Evolutionary conservation across 495 filamentous ascomycete species (phyloP), one percentile per base, ranked within the genome.

Genomic region (Daldinia loculata): DNA sequence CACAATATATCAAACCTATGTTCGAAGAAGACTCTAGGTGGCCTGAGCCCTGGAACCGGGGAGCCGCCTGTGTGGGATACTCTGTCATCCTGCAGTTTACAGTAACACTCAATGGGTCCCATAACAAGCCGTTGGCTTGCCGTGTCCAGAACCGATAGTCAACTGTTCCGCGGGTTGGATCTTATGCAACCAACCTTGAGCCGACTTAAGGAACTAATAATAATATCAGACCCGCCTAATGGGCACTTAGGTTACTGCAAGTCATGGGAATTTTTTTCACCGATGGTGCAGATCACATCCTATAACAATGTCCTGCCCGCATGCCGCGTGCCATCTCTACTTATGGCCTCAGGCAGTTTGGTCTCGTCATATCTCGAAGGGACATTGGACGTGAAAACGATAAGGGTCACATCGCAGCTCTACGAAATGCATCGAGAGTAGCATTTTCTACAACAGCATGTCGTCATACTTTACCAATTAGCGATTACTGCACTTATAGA

Each of bases 181-280:
- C 65, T 66, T 43, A 57, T 73, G 70, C 65, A 68, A 61, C 39
- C 39, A 72, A 68, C 56, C 61, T 51, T 38, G 61, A 61, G 58
- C n/a, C 66, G 34, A 58, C 59, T 39, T 43, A 30, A 43, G 41
- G 48, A 60, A 63, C 64, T 67, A 72, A 65, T 72, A 68, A 72
- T 69, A 73, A 69, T 66, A 22, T 69, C 22, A 32, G 64, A 52
- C 65, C 65, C 70, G 55, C 64, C 60, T 30, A 64, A 60, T 61
- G 48, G 63, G 34, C 43, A 57, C 36, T 58, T 43, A 39, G 30
- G 30, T 43, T 66, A 14, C 70, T 73, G 70, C 70, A 73, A 73
- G 70, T 73, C 70, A 73, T 69, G 70, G 70, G 66, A 55, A 26
- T 69, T 69, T 73, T 72, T 69, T 73, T 69, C 70, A 69, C 70